phyloP scores from a whole-genome alignment of 2,329 filamentous ascomycete species.

The Sphaerulina musiva region DNA sequence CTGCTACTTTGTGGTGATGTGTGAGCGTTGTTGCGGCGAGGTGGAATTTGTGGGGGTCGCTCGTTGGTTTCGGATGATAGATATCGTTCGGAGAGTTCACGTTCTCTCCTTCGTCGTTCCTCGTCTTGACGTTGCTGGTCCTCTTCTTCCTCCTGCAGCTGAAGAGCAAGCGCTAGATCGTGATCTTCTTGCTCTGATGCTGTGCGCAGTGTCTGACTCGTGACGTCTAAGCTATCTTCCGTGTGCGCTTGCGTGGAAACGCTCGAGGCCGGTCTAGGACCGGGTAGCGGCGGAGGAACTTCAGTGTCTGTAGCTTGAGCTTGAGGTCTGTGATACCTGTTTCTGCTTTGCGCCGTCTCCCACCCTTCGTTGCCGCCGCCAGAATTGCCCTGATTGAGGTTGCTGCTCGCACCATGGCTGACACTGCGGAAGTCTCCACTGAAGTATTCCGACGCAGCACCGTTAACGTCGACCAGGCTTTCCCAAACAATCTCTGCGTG shows the following conservation, averaged over 20 bases:
- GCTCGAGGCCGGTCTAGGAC: constrained; percentile 22
- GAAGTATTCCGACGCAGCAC: constrained; percentile 73
- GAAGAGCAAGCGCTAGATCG: constrained; percentile 78
- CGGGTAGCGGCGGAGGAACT: constrained; percentile 22
- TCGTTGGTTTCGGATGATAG: constrained; percentile 50
- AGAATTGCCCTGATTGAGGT: constrained; percentile 21
- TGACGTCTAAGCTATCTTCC: constrained; percentile 1
- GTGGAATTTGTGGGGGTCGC: constrained; percentile 26
- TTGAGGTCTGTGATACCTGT: constrained; percentile 13
- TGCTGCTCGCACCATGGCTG: constrained; percentile 48
- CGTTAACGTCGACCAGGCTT: constrained; percentile 79
- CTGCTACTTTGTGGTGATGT: constrained; percentile 16
- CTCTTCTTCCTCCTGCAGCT: constrained; percentile 92
- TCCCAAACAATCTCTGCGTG: constrained; percentile 97
- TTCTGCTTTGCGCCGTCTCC: constrained; percentile 49
- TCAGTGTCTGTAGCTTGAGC: constrained; percentile 12
- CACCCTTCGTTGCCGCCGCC: constrained; percentile 42
- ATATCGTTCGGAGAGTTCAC: constrained; percentile 61
- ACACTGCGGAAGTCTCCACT: constrained; percentile 85
- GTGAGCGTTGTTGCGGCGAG: constrained; percentile 20
- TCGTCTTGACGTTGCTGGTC: constrained; percentile 60
- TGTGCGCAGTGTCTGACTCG: constrained; percentile 19
- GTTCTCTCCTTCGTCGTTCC: constrained; percentile 56
- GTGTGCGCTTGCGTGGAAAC: constrained; percentile 7
- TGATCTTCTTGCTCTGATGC: constrained; percentile 72